These are phyloP conservation scores for Thalassiosira profunda DNA, from an alignment of 108 stramenopile genomes.

Conservation along the genomic window DNA sequence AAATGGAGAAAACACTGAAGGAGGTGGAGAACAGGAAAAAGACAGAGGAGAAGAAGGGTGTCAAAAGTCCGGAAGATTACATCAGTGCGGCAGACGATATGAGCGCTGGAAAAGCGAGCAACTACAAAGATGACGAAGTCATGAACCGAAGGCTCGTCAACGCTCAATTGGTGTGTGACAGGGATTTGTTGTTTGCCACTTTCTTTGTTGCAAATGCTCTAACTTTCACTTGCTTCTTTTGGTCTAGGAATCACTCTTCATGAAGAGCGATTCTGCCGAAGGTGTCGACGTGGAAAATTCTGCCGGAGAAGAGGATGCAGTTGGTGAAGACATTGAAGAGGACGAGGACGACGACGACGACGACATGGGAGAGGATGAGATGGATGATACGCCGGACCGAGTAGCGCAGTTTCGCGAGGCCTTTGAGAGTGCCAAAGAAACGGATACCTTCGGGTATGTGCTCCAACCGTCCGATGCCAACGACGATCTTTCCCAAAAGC, in stretches of 20 bases:
- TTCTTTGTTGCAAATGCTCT: no score
- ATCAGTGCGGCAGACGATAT: not conserved
- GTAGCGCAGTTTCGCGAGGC: constrained; percentile 36
- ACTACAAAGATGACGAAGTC: constrained; percentile 9
- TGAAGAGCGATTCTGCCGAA: constrained; percentile 32
- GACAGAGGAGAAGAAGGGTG: constrained; percentile 1
- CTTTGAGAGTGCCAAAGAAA: constrained; percentile 43
- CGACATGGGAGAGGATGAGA: constrained; percentile 33
- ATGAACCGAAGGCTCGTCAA: constrained; percentile 26
- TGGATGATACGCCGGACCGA: constrained; percentile 8
- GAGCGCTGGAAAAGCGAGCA: not conserved
- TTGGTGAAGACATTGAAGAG: not conserved
- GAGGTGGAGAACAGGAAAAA: constrained; percentile 19
- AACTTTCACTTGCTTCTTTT: not conserved
- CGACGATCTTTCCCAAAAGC: constrained; percentile 5
- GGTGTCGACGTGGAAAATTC: constrained; percentile 22
- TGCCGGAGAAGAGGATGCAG: not conserved
- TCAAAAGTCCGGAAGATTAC: not conserved
- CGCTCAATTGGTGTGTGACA: constrained; percentile 3
- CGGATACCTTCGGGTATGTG: constrained; percentile 39
- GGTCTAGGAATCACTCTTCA: constrained; percentile 29
- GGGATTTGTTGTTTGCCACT: not conserved
- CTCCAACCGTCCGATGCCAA: not conserved
- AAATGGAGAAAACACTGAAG: constrained; percentile 57
- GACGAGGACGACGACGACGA: constrained; percentile 22